These are phyloP conservation scores for Tetradesmus obliquus DNA, from an alignment of 139 green algal genomes.

Conservation along the genomic window DNA sequence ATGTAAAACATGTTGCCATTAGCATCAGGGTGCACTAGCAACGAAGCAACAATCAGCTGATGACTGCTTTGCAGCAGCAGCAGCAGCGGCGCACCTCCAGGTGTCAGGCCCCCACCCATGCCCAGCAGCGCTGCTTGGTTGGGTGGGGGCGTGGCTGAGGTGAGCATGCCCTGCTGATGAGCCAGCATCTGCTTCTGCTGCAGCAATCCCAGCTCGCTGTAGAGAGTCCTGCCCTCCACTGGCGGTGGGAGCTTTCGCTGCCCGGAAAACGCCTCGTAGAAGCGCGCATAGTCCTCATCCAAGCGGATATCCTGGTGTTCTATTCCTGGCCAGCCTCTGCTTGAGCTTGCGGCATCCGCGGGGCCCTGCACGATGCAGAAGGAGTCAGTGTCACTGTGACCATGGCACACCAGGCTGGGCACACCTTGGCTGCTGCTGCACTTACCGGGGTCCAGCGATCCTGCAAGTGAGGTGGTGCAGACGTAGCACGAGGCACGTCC, in stretches of 20 bases:
- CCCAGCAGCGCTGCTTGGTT: constrained; percentile 13
- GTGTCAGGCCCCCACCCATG: constrained; percentile 24
- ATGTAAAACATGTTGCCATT: not conserved
- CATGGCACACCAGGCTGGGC: not conserved
- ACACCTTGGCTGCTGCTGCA: not conserved
- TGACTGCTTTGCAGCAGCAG: not conserved
- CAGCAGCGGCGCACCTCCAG: constrained; percentile 43
- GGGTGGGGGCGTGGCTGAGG: not conserved
- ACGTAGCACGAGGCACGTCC: constrained; percentile 87
- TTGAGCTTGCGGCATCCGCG: not conserved
- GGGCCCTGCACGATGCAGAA: not conserved
- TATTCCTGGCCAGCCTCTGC: not conserved
- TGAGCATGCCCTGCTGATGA: constrained; percentile 19
- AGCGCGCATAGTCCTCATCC: constrained; percentile 89
- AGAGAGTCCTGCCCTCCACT: constrained; percentile 80
- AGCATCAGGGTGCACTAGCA: not conserved
- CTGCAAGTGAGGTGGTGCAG: constrained; percentile 84
- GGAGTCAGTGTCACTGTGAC: not conserved
- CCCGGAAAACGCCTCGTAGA: constrained; percentile 69
- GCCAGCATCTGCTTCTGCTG: constrained; percentile 54
- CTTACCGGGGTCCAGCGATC: constrained; percentile 74
- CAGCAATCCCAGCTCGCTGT: constrained; percentile 67
- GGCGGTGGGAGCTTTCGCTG: constrained; percentile 86
- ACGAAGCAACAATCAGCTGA: too few relatives aligned
- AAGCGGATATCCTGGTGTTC: constrained; percentile 76